These are phyloP conservation scores for Pyrrhoderma noxium DNA, from an alignment of 1,284 basidiomycete genomes.

Conservation along the genomic window DNA sequence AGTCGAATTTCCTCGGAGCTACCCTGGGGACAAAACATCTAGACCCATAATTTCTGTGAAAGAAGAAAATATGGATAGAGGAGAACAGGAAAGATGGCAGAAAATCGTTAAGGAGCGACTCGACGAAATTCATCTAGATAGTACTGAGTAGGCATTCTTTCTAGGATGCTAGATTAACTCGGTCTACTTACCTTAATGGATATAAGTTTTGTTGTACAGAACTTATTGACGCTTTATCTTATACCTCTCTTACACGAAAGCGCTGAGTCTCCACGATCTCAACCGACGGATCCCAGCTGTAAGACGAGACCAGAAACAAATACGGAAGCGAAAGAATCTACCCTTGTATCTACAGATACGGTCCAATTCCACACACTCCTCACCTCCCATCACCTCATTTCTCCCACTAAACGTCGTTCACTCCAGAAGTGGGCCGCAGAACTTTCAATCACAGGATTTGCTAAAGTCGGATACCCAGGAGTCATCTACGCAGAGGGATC, in stretches of 20 bases:
- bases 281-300: too few relatives aligned
- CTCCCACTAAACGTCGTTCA: slow-evolving; percentile 58
- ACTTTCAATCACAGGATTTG: slow-evolving; percentile 54
- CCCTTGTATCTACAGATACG: background rate
- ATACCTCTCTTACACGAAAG: slow-evolving; percentile 48
- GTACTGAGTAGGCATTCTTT: slow-evolving; percentile 38
- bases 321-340: background rate
- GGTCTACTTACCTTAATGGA: too few relatives aligned
- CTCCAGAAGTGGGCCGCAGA: slow-evolving; percentile 53
- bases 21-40: slow-evolving; percentile 12
- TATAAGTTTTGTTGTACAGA: slow-evolving; percentile 56
- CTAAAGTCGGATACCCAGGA: slow-evolving; percentile 69
- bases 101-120: slow-evolving; percentile 35
- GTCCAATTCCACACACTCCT: slow-evolving; percentile 46
- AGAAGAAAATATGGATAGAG: slow-evolving; percentile 37
- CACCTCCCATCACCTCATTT: slow-evolving; percentile 68
- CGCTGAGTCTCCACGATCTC: slow-evolving; percentile 14
- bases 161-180: background rate
- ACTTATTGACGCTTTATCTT: slow-evolving; percentile 49
- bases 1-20: slow-evolving; percentile 15
- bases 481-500: slow-evolving; percentile 62
- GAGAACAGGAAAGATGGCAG: slow-evolving; percentile 49
- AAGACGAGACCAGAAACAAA: background rate
- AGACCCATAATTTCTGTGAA: slow-evolving; percentile 34
- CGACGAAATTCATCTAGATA: slow-evolving; percentile 30